Evolutionary conservation across 1,284 basidiomycete genomes (phyloP).

Genomic region (Boletus sp.): DNA sequence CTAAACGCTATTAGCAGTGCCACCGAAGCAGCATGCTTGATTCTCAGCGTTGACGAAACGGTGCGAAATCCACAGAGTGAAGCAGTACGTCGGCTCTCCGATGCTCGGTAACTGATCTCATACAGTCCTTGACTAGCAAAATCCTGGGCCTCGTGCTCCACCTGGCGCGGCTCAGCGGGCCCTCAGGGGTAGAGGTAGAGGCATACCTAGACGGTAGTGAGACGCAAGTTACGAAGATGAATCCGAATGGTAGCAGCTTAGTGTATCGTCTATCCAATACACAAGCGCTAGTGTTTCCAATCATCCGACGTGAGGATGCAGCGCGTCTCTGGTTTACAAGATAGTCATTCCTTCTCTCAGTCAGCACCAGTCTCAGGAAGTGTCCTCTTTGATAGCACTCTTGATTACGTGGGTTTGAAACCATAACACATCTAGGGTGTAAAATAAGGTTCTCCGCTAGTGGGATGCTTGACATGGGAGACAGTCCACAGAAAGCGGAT

Average conservation of each 20-base stretch:
- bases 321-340: too few species aligned
- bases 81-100: conserved; percentile 57
- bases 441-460: too few species aligned
- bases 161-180: conserved; percentile 84
- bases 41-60: conserved; percentile 94
- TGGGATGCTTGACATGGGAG: too few species aligned
- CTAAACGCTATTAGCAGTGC: conserved; percentile 95
- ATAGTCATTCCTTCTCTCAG: neutral
- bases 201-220: conserved; percentile 67
- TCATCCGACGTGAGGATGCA: too few species aligned
- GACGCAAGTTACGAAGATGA: conserved; percentile 8
- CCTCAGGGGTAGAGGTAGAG: conserved; percentile 81
- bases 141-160: conserved; percentile 81
- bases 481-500: too few species aligned
- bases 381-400: too few species aligned
- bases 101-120: conserved; percentile 17
- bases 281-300: conserved; percentile 6
- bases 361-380: neutral
- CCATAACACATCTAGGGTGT: too few species aligned
- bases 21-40: conserved; percentile 94
- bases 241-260: conserved; percentile 14
- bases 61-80: conserved; percentile 93
- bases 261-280: conserved; percentile 24
- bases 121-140: conserved; percentile 47
- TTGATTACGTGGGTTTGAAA: too few species aligned